Conservation (phyloP, 768 basidiomycete genomes). For the Mycena amicta region DNA sequence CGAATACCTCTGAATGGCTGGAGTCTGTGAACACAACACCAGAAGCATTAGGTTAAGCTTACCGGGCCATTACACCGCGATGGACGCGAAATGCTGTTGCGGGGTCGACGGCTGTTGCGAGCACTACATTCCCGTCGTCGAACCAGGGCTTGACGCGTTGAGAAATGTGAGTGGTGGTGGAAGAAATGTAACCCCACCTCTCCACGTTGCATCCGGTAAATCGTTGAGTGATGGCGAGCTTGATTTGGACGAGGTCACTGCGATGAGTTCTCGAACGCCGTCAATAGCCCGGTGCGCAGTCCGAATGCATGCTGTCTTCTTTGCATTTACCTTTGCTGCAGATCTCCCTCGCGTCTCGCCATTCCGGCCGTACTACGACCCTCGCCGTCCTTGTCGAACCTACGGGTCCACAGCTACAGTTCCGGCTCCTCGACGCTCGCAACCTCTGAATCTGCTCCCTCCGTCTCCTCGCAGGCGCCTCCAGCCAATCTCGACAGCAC, state of each 20-base stretch:
- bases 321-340: conserved; percentile 9
- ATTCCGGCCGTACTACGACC: conserved; percentile 55
- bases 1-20: conserved; percentile 60
- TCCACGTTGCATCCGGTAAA: conserved; percentile 3
- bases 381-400: conserved; percentile 56
- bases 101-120: conserved; percentile 42
- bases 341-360: conserved; percentile 54
- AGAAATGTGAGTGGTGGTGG: not conserved
- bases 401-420: conserved; percentile 58
- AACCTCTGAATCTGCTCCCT: conserved; percentile 32
- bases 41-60: conserved; percentile 11
- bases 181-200: conserved; percentile 5
- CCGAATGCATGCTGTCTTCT: not conserved
- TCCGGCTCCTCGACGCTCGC: conserved; percentile 33
- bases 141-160: conserved; percentile 51
- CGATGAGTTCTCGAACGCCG: conserved; percentile 13
- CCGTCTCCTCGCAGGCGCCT: conserved; percentile 16
- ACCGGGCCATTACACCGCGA: conserved; percentile 42
- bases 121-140: conserved; percentile 61
- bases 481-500: conserved; percentile 55
- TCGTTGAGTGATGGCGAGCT: not conserved
- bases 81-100: conserved; percentile 56
- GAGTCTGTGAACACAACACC: conserved; percentile 21
- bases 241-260: not conserved
- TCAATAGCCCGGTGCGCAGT: not conserved